Evolutionary conservation across 495 filamentous ascomycete genomes (phyloP), one percentile per base, ranked within the genome.

Genomic region (Xylaria intraflava): DNA sequence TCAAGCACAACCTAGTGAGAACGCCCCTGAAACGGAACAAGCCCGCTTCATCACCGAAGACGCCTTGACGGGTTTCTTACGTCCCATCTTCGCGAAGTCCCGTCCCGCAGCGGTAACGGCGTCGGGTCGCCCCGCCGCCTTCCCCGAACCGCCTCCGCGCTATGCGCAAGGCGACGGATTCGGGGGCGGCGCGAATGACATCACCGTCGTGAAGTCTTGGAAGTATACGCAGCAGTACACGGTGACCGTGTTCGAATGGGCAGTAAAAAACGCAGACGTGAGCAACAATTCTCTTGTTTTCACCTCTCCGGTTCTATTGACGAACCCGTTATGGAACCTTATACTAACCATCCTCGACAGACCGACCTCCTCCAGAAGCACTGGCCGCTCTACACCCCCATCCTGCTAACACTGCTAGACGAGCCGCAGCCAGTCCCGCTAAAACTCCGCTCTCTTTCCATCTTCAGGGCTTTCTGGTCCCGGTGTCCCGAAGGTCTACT

Each of bases 361-460:
- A 30, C 56, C 23, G 7, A 55, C 22, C 56, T 64, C 38, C 42
- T 66, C 6, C 61, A 64, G 45, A 24, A 66, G 5, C 74, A 87
- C 52, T 96, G 90, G 83, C 83, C 81, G 0, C 78, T 94, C n/a
- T 79, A 88, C 38, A 77, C 92, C n/a, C 93, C 93, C 1, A 86
- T 88, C 1, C 72, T 96, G 0, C 78, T 98, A 2, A 81, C 85
- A 3, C 73, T 97, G 1, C 75, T 89, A 46, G 93, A 97, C 65
- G 86, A 91, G 62, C 63, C 73, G 12, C 70, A 76, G 40, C 68
- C 78, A 1, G 38, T 66, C 0, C 33, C 42, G 2, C 47, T 61
- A n/a, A 64, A 61, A 16, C 71, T 83, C 60, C 85, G 88, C 51
- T 62, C 71, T 1, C 85, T 89, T 31, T 56, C 62, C 2, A 67